phyloP scores from a whole-genome alignment of 495 filamentous ascomycete genomes.

The Tuber borchii region DNA sequence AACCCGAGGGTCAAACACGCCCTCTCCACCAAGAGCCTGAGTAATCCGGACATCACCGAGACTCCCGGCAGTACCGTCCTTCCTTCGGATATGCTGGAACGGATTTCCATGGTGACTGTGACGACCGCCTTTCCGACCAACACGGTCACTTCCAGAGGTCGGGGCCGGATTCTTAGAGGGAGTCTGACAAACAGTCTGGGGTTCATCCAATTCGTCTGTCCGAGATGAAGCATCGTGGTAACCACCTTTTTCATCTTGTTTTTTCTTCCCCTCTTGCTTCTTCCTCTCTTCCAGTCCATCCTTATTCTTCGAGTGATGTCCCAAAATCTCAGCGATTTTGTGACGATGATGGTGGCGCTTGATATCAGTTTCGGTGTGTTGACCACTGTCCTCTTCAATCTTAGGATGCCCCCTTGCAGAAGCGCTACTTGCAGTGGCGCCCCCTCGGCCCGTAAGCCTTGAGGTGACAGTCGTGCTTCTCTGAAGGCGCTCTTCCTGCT shows the following conservation, averaged over 20 bases:
- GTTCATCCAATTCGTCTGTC: conserved; percentile 11
- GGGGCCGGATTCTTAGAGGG: conserved; percentile 6
- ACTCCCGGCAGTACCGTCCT: neutral
- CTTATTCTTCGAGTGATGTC: conserved; percentile 9
- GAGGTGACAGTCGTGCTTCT: conserved; percentile 33
- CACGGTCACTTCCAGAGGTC: conserved; percentile 18
- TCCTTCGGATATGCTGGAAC: conserved; percentile 16
- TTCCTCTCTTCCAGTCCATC: conserved; percentile 6
- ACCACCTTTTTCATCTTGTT: conserved; percentile 5
- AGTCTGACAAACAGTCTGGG: conserved; percentile 12
- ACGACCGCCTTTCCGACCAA: conserved; percentile 17
- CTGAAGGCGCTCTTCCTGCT: conserved; percentile 35
- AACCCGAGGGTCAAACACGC: conserved; percentile 24
- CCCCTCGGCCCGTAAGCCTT: conserved; percentile 14
- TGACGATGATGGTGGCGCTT: conserved; percentile 18
- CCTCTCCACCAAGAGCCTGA: conserved; percentile 18
- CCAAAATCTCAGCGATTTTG: conserved; percentile 24
- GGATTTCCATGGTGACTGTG: conserved; percentile 25
- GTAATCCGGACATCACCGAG: conserved; percentile 5
- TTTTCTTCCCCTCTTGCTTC: conserved; percentile 1
- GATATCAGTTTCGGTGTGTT: conserved; percentile 2
- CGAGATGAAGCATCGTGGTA: conserved; percentile 9
- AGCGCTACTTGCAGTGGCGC: conserved; percentile 10
- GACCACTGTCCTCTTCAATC: conserved; percentile 2
- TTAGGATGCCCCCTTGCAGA: conserved; percentile 7